Conservation (phyloP, 495 filamentous ascomycete species). For the Penicillium turbatum region DNA sequence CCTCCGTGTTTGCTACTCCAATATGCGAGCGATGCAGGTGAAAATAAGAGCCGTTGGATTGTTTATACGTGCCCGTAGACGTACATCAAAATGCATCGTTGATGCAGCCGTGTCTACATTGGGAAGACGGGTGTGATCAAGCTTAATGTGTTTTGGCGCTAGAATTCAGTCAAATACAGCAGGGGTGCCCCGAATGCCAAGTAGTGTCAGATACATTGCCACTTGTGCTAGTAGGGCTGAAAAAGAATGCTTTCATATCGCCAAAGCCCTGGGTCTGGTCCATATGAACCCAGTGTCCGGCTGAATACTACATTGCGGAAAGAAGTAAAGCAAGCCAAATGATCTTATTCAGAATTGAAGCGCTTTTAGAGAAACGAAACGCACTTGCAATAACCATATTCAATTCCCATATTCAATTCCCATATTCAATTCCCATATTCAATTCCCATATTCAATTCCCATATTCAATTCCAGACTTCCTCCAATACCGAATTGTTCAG, state of each 20-base stretch:
- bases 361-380: too few relatives aligned
- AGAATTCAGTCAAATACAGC: not conserved
- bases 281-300: too few relatives aligned
- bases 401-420: too few relatives aligned
- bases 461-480: too few relatives aligned
- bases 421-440: too few relatives aligned
- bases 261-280: not conserved
- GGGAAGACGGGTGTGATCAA: not conserved
- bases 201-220: not conserved
- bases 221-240: not conserved
- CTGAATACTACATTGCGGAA: too few relatives aligned
- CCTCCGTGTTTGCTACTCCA: not conserved
- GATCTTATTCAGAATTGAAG: too few relatives aligned
- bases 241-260: too few relatives aligned
- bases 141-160: not conserved
- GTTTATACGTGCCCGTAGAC: not conserved
- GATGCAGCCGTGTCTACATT: constrained; percentile 2
- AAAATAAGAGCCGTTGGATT: not conserved
- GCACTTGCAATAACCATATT: too few relatives aligned
- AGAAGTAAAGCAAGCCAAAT: too few relatives aligned
- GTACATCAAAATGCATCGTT: constrained; percentile 4
- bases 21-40: not conserved
- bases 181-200: not conserved
- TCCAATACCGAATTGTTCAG: too few relatives aligned
- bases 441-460: too few relatives aligned